Evolutionary conservation across 441 rosid species (phyloP).

Genomic region (Arabidopsis hybrid): DNA sequence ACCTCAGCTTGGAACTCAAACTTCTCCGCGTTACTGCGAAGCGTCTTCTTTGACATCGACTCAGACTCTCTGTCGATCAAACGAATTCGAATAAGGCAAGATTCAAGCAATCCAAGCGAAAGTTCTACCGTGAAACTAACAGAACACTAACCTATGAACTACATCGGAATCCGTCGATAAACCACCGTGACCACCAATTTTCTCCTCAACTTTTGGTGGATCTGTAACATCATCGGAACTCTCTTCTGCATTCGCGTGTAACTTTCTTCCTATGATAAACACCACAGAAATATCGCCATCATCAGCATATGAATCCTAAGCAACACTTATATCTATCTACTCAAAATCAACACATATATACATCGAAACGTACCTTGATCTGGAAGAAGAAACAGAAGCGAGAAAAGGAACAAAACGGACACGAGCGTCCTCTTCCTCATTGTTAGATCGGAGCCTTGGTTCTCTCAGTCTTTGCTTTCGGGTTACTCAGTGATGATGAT

Average conservation of each 20-base stretch:
- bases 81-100: conserved; percentile 21
- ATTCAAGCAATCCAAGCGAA: background rate
- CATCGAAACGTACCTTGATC: conserved; percentile 70
- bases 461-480: conserved; percentile 13
- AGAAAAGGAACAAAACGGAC: conserved; percentile 74
- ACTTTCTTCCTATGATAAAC: conserved; percentile 62
- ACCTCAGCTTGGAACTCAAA: conserved; percentile 98
- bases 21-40: conserved; percentile 86
- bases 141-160: conserved; percentile 63
- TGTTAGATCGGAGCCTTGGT: conserved; percentile 34
- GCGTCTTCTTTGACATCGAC: conserved; percentile 86
- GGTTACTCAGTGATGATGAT: conserved; percentile 21
- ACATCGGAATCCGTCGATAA: conserved; percentile 94
- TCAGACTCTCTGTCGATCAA: conserved; percentile 75
- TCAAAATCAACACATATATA: background rate
- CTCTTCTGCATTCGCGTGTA: conserved; percentile 82
- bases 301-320: conserved; percentile 20
- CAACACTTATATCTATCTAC: background rate
- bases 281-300: conserved; percentile 38
- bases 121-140: background rate
- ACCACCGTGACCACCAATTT: conserved; percentile 90
- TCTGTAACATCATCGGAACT: conserved; percentile 61
- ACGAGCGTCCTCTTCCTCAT: conserved; percentile 97
- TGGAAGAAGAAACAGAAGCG: conserved; percentile 70
- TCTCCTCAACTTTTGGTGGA: conserved; percentile 95